Conservation (phyloP, 2,329 filamentous ascomycete genomes). For the Exophiala phaeomuriformis region DNA sequence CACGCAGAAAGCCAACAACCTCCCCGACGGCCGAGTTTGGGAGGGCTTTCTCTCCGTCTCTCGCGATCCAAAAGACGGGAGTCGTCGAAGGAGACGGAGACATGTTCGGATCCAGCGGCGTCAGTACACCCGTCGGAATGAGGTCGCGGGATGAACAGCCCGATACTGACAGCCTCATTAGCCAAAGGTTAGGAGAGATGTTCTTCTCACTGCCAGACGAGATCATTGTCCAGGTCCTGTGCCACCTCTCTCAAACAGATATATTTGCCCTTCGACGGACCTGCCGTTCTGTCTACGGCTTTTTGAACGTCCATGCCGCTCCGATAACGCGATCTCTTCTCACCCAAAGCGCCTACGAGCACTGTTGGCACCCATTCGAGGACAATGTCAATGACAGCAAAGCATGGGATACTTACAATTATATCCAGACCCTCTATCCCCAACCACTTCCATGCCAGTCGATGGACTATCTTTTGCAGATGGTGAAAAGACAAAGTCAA, state of each 20-base stretch:
- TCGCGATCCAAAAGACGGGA: slow-evolving; percentile 15
- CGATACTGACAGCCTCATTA: slow-evolving; percentile 3
- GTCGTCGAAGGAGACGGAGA: background rate
- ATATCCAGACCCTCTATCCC: slow-evolving; percentile 17
- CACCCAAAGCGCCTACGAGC: slow-evolving; percentile 7
- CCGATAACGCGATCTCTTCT: slow-evolving; percentile 13
- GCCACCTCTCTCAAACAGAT: slow-evolving; percentile 12
- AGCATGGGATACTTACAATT: slow-evolving; percentile 11
- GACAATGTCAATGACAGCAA: slow-evolving; percentile 1
- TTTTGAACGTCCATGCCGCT: slow-evolving; percentile 9
- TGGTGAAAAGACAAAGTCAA: slow-evolving; percentile 14
- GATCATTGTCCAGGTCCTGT: slow-evolving; percentile 18
- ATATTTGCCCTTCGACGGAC: slow-evolving; percentile 14
- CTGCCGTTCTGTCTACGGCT: slow-evolving; percentile 8
- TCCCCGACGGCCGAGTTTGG: slow-evolving; percentile 15
- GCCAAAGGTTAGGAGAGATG: slow-evolving; percentile 16
- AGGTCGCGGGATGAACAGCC: background rate
- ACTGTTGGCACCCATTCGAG: background rate
- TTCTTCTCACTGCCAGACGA: slow-evolving; percentile 21
- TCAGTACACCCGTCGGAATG: slow-evolving; percentile 3
- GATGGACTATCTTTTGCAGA: slow-evolving; percentile 20
- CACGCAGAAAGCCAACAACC: slow-evolving; percentile 2
- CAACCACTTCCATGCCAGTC: slow-evolving; percentile 12
- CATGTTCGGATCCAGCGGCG: slow-evolving; percentile 3
- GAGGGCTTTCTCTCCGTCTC: slow-evolving; percentile 10